Evolutionary conservation across 2,329 filamentous ascomycete species (phyloP).

Genomic region (Pseudocercospora pini-densiflorae): DNA sequence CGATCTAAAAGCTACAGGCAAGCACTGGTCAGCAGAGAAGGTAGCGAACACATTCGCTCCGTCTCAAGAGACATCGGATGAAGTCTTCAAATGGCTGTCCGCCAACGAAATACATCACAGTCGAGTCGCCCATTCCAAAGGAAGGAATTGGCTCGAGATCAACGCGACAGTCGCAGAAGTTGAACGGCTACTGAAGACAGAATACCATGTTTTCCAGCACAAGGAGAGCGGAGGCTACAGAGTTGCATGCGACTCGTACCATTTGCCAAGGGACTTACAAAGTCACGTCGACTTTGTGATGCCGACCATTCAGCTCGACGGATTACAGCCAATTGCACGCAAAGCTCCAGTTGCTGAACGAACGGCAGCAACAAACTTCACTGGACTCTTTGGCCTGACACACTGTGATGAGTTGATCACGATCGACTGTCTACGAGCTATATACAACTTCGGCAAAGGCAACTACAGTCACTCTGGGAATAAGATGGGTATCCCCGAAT

Average conservation of each 20-base stretch:
- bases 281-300: conserved; percentile 62
- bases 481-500: conserved; percentile 52
- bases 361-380: conserved; percentile 3
- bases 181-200: conserved; percentile 50
- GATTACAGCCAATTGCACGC: conserved; percentile 30
- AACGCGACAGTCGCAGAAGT: conserved; percentile 46
- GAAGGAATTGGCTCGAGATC: conserved; percentile 49
- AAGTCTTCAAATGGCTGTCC: conserved; percentile 35
- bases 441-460: conserved; percentile 48
- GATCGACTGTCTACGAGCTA: conserved; percentile 47
- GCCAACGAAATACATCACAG: conserved; percentile 29
- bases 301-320: conserved; percentile 56
- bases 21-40: conserved; percentile 48
- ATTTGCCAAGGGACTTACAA: conserved; percentile 54
- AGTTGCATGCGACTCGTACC: conserved; percentile 49
- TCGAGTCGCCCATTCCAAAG: conserved; percentile 23
- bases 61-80: conserved; percentile 28
- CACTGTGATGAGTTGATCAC: conserved; percentile 37
- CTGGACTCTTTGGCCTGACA: conserved; percentile 20
- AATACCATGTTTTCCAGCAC: conserved; percentile 65
- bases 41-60: conserved; percentile 48
- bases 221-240: conserved; percentile 48
- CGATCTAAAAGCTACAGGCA: conserved; percentile 29
- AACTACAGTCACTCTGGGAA: conserved; percentile 41
- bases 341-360: conserved; percentile 5